phyloP scores from a whole-genome alignment of 208 protist species.

The Trypanosoma scelopori region DNA sequence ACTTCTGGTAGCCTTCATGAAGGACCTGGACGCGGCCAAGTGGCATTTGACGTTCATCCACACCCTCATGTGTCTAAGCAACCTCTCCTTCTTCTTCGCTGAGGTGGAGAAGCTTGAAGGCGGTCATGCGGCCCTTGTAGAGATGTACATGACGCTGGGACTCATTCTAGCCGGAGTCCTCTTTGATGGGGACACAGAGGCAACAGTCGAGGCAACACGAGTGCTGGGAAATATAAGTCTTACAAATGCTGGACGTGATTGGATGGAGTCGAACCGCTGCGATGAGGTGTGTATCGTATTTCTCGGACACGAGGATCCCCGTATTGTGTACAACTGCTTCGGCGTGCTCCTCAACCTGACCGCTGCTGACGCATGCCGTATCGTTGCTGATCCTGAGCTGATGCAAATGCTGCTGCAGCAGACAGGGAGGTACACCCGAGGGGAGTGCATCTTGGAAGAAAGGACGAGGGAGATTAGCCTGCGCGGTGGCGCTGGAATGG shows the following conservation, averaged over 20 bases:
- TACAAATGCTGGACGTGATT: conserved; percentile 76
- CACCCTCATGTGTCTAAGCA: conserved; percentile 80
- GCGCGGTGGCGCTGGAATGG: conserved; percentile 12
- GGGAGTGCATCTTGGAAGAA: conserved; percentile 39
- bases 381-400: conserved; percentile 59
- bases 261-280: conserved; percentile 76
- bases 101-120: conserved; percentile 37
- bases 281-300: conserved; percentile 83
- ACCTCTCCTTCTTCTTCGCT: conserved; percentile 79
- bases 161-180: conserved; percentile 58
- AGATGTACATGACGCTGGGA: conserved; percentile 54
- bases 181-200: conserved; percentile 75
- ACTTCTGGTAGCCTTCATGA: conserved; percentile 44
- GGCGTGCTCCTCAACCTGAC: conserved; percentile 79
- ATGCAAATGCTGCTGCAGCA: conserved; percentile 67
- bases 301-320: conserved; percentile 76
- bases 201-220: conserved; percentile 75
- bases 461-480: conserved; percentile 34
- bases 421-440: conserved; percentile 58
- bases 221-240: conserved; percentile 78
- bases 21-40: conserved; percentile 33
- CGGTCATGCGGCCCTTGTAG: conserved; percentile 24
- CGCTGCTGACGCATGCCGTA: conserved; percentile 64
- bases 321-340: conserved; percentile 83
- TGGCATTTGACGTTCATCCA: conserved; percentile 57